Evolutionary conservation across 345 rosid genomes (phyloP).

Genomic region (Populus davidiana): DNA sequence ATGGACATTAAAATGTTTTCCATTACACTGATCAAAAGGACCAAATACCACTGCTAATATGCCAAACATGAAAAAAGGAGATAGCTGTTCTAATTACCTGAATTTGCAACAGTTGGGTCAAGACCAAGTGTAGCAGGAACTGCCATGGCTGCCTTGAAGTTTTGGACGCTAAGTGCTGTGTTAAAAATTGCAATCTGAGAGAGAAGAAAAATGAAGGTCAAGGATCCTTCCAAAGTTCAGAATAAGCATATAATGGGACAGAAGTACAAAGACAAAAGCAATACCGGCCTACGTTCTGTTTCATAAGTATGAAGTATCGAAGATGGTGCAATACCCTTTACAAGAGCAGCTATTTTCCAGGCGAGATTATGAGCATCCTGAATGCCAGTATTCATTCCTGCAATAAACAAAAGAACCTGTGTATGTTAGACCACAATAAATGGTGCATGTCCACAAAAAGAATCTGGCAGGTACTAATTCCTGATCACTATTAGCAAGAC

Average conservation of each 20-base stretch:
- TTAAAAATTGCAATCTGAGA: conserved; percentile 72
- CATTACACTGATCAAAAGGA: not conserved
- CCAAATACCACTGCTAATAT: not conserved
- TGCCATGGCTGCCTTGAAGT: conserved; percentile 86
- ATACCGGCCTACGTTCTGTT: conserved; percentile 84
- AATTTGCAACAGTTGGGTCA: conserved; percentile 71
- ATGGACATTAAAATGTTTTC: not conserved
- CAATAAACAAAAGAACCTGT: not conserved
- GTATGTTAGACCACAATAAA: not conserved
- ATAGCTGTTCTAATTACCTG: conserved; percentile 42
- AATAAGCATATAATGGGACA: conserved; percentile 11
- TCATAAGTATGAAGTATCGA: conserved; percentile 72
- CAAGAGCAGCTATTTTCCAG: conserved; percentile 79
- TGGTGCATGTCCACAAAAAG: not conserved
- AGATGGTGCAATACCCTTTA: conserved; percentile 59
- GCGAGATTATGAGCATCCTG: conserved; percentile 98
- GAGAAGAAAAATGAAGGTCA: conserved; percentile 20
- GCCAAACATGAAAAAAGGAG: conserved; percentile 15
- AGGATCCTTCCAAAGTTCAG: conserved; percentile 14
- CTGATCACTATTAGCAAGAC: not conserved
- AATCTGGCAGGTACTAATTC: not conserved
- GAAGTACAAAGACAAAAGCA: conserved; percentile 19
- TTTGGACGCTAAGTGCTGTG: conserved; percentile 79
- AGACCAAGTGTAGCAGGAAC: conserved; percentile 90
- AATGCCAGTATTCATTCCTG: conserved; percentile 98